A percentile compares a stretch with the other conserved stretches of the same genome.
Evolutionary conservation across 1,284 basidiomycete species (phyloP).

Genomic region (Sanghuangporus sanghuang): DNA sequence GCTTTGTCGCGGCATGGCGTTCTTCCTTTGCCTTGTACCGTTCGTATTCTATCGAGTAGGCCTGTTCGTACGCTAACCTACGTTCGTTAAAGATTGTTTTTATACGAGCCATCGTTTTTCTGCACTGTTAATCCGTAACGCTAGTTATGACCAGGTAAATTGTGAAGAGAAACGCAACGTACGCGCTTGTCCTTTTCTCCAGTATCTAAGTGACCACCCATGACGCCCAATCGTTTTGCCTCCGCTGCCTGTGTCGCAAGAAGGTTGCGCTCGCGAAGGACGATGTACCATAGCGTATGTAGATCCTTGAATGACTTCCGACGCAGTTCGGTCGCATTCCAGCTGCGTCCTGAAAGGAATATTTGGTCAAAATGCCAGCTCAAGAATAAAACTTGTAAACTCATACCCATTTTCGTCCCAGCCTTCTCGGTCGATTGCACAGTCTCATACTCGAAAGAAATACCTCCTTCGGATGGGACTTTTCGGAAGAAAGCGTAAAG

Average conservation of each 20-base stretch:
- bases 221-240: constrained; percentile 13
- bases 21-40: constrained; percentile 3
- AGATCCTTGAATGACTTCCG: constrained; percentile 88
- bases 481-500: constrained; percentile 72
- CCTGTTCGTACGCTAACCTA: constrained; percentile 74
- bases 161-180: constrained; percentile 1
- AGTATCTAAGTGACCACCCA: constrained; percentile 31
- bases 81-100: constrained; percentile 94
- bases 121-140: constrained; percentile 49
- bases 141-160: not conserved
- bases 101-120: constrained; percentile 96
- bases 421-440: constrained; percentile 35
- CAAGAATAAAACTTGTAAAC: constrained; percentile 14
- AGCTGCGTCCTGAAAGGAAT: constrained; percentile 63
- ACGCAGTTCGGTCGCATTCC: constrained; percentile 81
- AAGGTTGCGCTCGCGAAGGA: constrained; percentile 83
- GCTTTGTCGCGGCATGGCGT: not conserved
- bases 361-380: constrained; percentile 7
- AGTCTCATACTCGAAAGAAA: constrained; percentile 36
- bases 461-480: constrained; percentile 32
- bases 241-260: constrained; percentile 68
- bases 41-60: constrained; percentile 41
- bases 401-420: constrained; percentile 22
- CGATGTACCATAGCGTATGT: constrained; percentile 90
- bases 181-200: constrained; percentile 16